Conservation (phyloP, 23 red algal species). For the Chondrus crispus region DNA sequence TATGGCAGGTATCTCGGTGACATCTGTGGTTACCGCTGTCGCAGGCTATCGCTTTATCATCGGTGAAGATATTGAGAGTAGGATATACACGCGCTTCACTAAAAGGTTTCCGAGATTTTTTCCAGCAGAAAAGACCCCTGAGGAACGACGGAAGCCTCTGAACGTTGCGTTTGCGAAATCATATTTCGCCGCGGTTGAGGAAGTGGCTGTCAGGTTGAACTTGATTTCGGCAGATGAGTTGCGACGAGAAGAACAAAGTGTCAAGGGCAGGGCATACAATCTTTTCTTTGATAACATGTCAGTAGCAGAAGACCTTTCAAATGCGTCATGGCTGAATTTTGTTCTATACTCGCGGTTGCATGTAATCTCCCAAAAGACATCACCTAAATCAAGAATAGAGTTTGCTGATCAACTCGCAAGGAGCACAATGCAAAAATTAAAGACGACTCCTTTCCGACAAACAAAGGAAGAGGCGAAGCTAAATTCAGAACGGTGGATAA, state of each 20-base stretch:
- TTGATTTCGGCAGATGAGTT: background rate
- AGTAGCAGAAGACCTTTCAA: background rate
- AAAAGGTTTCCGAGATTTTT: background rate
- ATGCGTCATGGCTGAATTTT: conserved; percentile 5
- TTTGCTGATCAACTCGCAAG: background rate
- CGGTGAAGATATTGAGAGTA: conserved; percentile 10
- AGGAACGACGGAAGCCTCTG: background rate
- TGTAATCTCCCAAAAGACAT: background rate
- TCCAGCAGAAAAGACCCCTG: background rate
- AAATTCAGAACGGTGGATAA: background rate
- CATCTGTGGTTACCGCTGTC: background rate
- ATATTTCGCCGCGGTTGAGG: conserved; percentile 4
- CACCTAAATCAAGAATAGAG: background rate
- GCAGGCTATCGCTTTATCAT: background rate
- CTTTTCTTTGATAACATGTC: background rate
- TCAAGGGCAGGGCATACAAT: background rate
- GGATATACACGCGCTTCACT: background rate
- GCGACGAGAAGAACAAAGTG: background rate
- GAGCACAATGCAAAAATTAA: background rate
- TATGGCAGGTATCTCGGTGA: background rate
- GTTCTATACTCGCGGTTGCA: conserved; percentile 28
- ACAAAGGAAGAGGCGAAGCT: background rate
- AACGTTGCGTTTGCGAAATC: background rate
- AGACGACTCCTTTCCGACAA: background rate
- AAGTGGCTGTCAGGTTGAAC: background rate